Evolutionary conservation across 192 early-diverging fungal genomes (phyloP).

Genomic region (Piromyces sp.): DNA sequence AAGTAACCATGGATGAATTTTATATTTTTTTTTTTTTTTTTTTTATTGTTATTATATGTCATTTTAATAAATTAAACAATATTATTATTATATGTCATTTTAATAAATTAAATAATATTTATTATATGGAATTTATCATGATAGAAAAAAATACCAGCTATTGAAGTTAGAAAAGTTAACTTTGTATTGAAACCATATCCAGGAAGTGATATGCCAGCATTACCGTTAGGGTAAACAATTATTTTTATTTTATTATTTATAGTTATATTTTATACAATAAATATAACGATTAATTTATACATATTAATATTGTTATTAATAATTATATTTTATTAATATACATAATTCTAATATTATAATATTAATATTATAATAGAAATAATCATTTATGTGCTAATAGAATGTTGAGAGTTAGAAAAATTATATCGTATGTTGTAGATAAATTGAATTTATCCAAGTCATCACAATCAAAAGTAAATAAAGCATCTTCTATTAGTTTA

Average conservation of each 20-base stretch:
- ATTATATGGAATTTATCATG: neutral
- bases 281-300: too few relatives aligned
- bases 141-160: slow-evolving; percentile 44
- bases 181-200: slow-evolving; percentile 59
- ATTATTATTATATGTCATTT: too few relatives aligned
- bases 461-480: neutral
- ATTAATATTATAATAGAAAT: slow-evolving; percentile 8
- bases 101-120: too few relatives aligned
- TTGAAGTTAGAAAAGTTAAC: slow-evolving; percentile 64
- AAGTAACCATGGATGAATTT: neutral
- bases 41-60: too few relatives aligned
- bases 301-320: too few relatives aligned
- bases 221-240: slow-evolving; percentile 35
- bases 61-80: too few relatives aligned
- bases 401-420: slow-evolving; percentile 73
- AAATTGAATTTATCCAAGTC: slow-evolving; percentile 38
- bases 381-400: slow-evolving; percentile 69
- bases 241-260: too few relatives aligned
- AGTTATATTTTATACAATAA: too few relatives aligned
- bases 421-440: slow-evolving; percentile 67
- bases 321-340: too few relatives aligned
- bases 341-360: slow-evolving; percentile 17
- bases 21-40: too few relatives aligned
- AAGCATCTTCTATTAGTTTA: slow-evolving; percentile 3
- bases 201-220: slow-evolving; percentile 26